These are phyloP conservation scores for Aspergillus pseudonomiae DNA, from an alignment of 2,329 filamentous ascomycete species.

Conservation along the genomic window DNA sequence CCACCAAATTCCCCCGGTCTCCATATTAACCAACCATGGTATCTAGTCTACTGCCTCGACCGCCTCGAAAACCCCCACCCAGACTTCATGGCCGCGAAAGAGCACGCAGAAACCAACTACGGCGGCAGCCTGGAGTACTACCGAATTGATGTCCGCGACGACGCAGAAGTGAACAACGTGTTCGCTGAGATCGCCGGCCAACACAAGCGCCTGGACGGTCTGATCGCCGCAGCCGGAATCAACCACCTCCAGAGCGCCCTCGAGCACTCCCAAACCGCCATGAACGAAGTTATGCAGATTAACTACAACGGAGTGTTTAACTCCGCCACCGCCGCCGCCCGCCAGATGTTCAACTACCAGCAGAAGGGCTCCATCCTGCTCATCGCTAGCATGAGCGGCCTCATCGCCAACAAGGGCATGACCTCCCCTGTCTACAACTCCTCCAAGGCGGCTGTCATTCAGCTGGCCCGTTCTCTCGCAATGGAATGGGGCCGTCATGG, in stretches of 20 bases:
- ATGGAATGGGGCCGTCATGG: conserved; percentile 56
- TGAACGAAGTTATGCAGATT: conserved; percentile 50
- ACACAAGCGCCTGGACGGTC: conserved; percentile 42
- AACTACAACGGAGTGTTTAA: conserved; percentile 56
- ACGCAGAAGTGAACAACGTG: conserved; percentile 36
- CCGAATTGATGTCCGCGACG: conserved; percentile 51
- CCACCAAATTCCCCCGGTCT: background rate
- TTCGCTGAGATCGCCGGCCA: conserved; percentile 40
- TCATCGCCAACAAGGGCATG: conserved; percentile 54
- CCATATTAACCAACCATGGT: background rate
- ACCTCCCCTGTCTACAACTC: conserved; percentile 53
- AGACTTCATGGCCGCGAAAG: conserved; percentile 46
- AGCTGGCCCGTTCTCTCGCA: conserved; percentile 54
- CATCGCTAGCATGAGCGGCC: conserved; percentile 55
- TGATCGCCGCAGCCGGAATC: conserved; percentile 48
- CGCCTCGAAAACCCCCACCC: conserved; percentile 45
- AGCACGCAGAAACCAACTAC: conserved; percentile 38
- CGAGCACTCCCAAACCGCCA: conserved; percentile 44
- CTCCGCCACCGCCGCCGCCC: conserved; percentile 50
- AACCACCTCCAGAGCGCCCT: conserved; percentile 47
- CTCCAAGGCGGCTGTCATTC: conserved; percentile 58
- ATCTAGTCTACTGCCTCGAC: conserved; percentile 53
- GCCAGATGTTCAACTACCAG: conserved; percentile 54
- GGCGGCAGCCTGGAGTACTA: conserved; percentile 50
- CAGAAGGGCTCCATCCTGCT: conserved; percentile 53